Evolutionary conservation across 1,139 yeast species (phyloP).

Genomic region (Meyerozyma athensensis): DNA sequence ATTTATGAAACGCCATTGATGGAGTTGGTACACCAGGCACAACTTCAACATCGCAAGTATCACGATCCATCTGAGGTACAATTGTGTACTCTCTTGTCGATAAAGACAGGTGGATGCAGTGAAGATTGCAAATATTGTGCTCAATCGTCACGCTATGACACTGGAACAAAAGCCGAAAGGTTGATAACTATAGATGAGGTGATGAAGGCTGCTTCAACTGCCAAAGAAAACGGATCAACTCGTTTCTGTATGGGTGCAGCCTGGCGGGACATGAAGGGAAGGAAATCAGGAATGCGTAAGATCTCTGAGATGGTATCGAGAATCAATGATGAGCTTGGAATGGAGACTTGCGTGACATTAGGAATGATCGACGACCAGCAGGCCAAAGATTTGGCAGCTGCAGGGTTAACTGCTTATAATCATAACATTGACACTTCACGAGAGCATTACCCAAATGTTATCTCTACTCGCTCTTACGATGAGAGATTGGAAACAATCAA

Average conservation of each 20-base stretch:
- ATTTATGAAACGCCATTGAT: slow-evolving; percentile 63
- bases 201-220: slow-evolving; percentile 56
- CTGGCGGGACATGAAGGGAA: slow-evolving; percentile 81
- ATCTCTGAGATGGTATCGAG: slow-evolving; percentile 62
- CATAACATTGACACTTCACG: slow-evolving; percentile 79
- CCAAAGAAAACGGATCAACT: slow-evolving; percentile 68
- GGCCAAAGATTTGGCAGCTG: slow-evolving; percentile 52
- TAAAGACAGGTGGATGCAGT: slow-evolving; percentile 77
- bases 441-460: slow-evolving; percentile 69
- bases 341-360: slow-evolving; percentile 77
- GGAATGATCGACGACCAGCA: slow-evolving; percentile 72
- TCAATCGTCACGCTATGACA: slow-evolving; percentile 63
- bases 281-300: slow-evolving; percentile 61
- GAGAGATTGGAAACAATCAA: slow-evolving; percentile 64
- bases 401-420: slow-evolving; percentile 78
- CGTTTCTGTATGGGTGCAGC: slow-evolving; percentile 87
- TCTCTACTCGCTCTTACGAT: slow-evolving; percentile 65
- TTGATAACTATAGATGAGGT: slow-evolving; percentile 59
- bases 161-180: slow-evolving; percentile 67
- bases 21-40: slow-evolving; percentile 60
- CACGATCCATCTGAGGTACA: slow-evolving; percentile 72
- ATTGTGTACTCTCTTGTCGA: slow-evolving; percentile 68
- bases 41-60: slow-evolving; percentile 58
- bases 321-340: slow-evolving; percentile 55
- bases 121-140: slow-evolving; percentile 83